phyloP scores from a whole-genome alignment of 1,139 yeast species.

The Meyerozyma smithsonii region DNA sequence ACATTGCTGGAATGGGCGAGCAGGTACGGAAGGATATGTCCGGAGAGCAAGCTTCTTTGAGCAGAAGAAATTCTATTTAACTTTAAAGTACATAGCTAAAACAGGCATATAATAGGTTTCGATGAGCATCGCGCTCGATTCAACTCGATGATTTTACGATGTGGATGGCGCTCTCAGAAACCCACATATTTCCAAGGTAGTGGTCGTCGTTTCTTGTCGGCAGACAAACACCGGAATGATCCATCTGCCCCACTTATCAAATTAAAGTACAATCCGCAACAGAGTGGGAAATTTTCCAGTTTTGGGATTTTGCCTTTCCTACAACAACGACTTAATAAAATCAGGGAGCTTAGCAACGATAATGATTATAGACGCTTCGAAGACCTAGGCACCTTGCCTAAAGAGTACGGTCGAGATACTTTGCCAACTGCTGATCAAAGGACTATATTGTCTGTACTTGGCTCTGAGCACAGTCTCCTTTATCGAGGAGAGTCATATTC shows the following conservation, averaged over 20 bases:
- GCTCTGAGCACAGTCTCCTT: slow-evolving; percentile 17
- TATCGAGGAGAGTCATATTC: slow-evolving; percentile 16
- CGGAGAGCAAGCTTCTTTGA: slow-evolving; percentile 16
- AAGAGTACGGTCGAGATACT: slow-evolving; percentile 9
- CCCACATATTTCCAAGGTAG: not conserved
- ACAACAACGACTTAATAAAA: slow-evolving; percentile 20
- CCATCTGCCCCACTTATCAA: not conserved
- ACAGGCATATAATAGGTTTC: too few relatives aligned
- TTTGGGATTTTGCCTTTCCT: slow-evolving; percentile 26
- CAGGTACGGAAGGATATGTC: slow-evolving; percentile 9
- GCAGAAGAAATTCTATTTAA: slow-evolving; percentile 63
- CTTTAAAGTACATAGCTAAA: not conserved
- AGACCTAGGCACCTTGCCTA: not conserved
- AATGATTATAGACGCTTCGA: not conserved
- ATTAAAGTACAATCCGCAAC: slow-evolving; percentile 14
- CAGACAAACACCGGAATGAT: not conserved
- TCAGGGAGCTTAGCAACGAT: not conserved
- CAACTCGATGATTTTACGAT: not conserved
- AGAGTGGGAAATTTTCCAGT: slow-evolving; percentile 17
- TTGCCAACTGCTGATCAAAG: slow-evolving; percentile 23
- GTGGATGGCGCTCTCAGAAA: not conserved
- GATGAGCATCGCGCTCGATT: slow-evolving; percentile 1
- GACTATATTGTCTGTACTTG: slow-evolving; percentile 16
- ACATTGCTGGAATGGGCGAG: slow-evolving; percentile 51
- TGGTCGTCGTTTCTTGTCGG: not conserved